A percentile compares a stretch with the other conserved stretches of the same genome.
Conservation (phyloP, 805 yeast genomes). For the Barnettozyma salicaria region DNA sequence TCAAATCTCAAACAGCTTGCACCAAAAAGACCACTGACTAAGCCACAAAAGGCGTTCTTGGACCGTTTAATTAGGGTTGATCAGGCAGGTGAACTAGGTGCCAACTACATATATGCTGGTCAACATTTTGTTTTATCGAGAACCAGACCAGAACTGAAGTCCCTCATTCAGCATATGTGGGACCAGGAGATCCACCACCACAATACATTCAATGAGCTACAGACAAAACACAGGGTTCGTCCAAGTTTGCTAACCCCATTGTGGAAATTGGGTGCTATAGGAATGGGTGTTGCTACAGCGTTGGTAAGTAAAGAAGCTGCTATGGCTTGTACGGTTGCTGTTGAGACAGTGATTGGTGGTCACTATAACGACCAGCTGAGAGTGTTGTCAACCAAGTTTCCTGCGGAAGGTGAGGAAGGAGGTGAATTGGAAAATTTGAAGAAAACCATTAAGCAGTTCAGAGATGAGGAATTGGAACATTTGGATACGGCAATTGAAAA, state of each 20-base stretch:
- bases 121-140: slow-evolving; percentile 72
- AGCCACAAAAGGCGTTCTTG: slow-evolving; percentile 62
- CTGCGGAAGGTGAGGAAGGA: slow-evolving; percentile 36
- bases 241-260: slow-evolving; percentile 89
- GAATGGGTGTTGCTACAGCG: slow-evolving; percentile 84
- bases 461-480: slow-evolving; percentile 95
- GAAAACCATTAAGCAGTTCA: slow-evolving; percentile 60
- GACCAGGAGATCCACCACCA: slow-evolving; percentile 94
- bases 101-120: slow-evolving; percentile 87
- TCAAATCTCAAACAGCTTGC: background rate
- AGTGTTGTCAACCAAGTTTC: slow-evolving; percentile 59
- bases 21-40: slow-evolving; percentile 22
- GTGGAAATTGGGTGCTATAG: slow-evolving; percentile 89
- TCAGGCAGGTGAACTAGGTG: slow-evolving; percentile 98
- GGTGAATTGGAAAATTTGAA: slow-evolving; percentile 55
- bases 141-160: slow-evolving; percentile 61
- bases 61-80: slow-evolving; percentile 83
- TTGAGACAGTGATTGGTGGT: slow-evolving; percentile 95
- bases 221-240: slow-evolving; percentile 71
- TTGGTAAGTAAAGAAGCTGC: slow-evolving; percentile 89
- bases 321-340: slow-evolving; percentile 99
- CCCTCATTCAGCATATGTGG: slow-evolving; percentile 72
- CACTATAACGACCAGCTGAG: slow-evolving; percentile 91
- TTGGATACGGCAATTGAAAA: slow-evolving; percentile 87
- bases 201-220: slow-evolving; percentile 73